Evolutionary conservation across 2,329 filamentous ascomycete species (phyloP).

Genomic region (Stachybotrys chartarum): DNA sequence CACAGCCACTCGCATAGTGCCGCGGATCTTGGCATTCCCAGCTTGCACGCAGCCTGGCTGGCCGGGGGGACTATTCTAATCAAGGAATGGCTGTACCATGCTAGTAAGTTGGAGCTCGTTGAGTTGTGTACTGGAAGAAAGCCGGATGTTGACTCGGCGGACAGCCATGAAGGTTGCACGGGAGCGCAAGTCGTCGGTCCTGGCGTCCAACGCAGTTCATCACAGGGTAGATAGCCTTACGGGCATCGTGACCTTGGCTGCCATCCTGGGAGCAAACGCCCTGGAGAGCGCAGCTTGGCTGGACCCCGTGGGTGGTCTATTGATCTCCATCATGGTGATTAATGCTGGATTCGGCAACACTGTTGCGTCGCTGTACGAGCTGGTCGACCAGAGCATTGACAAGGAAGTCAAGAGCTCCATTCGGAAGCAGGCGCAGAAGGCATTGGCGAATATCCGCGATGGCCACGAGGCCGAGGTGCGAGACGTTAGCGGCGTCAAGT

Average conservation of each 20-base stretch:
- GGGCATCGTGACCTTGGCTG: constrained; percentile 83
- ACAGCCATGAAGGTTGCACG: constrained; percentile 89
- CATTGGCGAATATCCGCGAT: constrained; percentile 45
- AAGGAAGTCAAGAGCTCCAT: constrained; percentile 72
- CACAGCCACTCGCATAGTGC: constrained; percentile 55
- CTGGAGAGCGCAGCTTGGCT: constrained; percentile 83
- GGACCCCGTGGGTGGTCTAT: constrained; percentile 84
- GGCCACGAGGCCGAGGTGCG: constrained; percentile 61
- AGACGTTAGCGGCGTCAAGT: constrained; percentile 84
- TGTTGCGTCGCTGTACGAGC: constrained; percentile 69
- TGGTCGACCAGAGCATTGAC: constrained; percentile 87
- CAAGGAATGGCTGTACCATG: constrained; percentile 96
- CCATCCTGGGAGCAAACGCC: constrained; percentile 84
- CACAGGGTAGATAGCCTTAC: constrained; percentile 95
- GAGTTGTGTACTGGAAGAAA: not conserved
- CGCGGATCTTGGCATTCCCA: constrained; percentile 51
- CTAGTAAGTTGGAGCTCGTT: constrained; percentile 59
- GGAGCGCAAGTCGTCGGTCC: constrained; percentile 89
- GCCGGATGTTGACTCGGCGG: not conserved
- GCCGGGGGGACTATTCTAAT: constrained; percentile 82
- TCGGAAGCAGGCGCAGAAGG: constrained; percentile 54
- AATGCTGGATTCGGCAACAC: constrained; percentile 87
- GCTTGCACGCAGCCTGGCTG: constrained; percentile 91
- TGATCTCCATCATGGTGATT: constrained; percentile 91
- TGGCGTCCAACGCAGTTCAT: constrained; percentile 93